phyloP scores from a whole-genome alignment of 2,329 filamentous ascomycete genomes.

The Fusarium papillatum region DNA sequence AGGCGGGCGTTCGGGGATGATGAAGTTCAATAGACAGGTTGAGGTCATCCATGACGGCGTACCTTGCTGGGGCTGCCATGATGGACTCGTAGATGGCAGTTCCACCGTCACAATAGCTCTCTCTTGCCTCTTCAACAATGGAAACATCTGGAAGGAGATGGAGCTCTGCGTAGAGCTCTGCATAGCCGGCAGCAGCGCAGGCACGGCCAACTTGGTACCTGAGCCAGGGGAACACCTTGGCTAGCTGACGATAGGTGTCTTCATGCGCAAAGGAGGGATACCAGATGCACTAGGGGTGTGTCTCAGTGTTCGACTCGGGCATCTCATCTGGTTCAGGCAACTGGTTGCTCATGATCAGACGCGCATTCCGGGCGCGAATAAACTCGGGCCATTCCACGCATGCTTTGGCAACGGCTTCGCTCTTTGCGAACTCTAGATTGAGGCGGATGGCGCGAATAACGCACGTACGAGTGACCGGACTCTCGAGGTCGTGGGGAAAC shows the following conservation, averaged over 20 bases:
- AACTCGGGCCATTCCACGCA: background rate
- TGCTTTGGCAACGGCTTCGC: background rate
- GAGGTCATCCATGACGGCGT: slow-evolving; percentile 16
- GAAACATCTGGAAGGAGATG: slow-evolving; percentile 19
- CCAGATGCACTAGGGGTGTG: slow-evolving; percentile 26
- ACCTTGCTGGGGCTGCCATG: slow-evolving; percentile 2
- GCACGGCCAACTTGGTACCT: slow-evolving; percentile 17
- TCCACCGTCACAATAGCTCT: slow-evolving; percentile 1
- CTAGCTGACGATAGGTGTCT: slow-evolving; percentile 7
- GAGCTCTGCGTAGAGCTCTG: background rate
- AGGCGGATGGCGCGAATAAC: background rate
- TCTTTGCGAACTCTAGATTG: slow-evolving; percentile 10
- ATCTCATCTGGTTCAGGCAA: background rate
- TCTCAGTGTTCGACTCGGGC: background rate
- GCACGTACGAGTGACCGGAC: background rate
- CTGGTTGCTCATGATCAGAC: slow-evolving; percentile 23
- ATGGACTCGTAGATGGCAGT: slow-evolving; percentile 17
- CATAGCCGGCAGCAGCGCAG: slow-evolving; percentile 17
- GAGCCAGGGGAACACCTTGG: slow-evolving; percentile 4
- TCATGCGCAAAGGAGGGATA: slow-evolving; percentile 11
- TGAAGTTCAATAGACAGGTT: background rate
- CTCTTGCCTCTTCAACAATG: slow-evolving; percentile 18
- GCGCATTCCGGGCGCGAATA: slow-evolving; percentile 15
- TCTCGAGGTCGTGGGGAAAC: background rate
- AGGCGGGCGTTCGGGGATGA: slow-evolving; percentile 5